A percentile compares a stretch with the other conserved stretches of the same genome.
Evolutionary conservation across 805 yeast species (phyloP).

Genomic region (Jamesozyma piceae): DNA sequence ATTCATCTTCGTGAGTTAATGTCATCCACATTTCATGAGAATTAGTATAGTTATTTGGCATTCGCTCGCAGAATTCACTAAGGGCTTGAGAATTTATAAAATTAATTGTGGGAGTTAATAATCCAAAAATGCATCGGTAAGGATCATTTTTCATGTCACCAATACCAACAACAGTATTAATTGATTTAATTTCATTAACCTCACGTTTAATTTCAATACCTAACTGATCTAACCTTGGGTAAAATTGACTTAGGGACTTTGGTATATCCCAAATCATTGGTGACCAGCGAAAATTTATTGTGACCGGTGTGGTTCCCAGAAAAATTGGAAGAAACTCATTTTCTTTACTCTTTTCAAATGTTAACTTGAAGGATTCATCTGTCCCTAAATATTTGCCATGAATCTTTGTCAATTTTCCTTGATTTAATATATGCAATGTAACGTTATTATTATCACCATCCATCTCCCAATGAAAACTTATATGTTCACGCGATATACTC

Average conservation of each 20-base stretch:
- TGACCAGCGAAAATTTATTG: constrained; percentile 9
- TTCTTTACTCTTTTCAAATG: constrained; percentile 3
- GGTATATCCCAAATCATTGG: constrained; percentile 14
- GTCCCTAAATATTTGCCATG: constrained; percentile 12
- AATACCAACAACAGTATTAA: neutral
- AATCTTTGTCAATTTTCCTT: constrained; percentile 25
- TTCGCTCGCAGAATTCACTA: neutral
- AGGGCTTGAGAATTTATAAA: neutral
- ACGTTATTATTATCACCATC: constrained; percentile 1
- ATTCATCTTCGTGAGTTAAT: neutral
- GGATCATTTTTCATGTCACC: neutral
- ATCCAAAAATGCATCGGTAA: neutral
- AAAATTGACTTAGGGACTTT: neutral
- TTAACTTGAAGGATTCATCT: constrained; percentile 9
- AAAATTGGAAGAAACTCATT: constrained; percentile 1
- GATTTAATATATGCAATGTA: constrained; percentile 8
- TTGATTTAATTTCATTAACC: neutral
- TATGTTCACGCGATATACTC: constrained; percentile 28
- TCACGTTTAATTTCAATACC: neutral
- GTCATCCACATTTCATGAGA: neutral
- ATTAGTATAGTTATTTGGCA: neutral
- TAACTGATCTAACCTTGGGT: neutral
- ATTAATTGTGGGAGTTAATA: neutral
- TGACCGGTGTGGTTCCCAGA: constrained; percentile 22
- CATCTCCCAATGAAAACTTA: constrained; percentile 14